Base-by-base conservation (phyloP, 208 protist genomes). In the Strigomonas galati region DNA sequence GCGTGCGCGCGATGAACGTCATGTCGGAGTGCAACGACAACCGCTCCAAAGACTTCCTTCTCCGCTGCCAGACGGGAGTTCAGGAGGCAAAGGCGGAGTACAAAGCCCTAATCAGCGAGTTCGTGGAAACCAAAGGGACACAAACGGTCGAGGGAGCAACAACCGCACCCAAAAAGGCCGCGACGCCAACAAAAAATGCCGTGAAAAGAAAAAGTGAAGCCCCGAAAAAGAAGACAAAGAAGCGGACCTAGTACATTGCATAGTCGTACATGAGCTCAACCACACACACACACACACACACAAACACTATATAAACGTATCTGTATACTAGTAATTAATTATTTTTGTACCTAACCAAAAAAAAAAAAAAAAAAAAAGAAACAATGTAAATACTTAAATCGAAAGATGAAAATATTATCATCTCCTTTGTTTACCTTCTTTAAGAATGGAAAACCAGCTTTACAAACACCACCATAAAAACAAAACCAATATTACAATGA, bases 1-100 rank as follows among this genome's bases (percentile, higher is more conserved):
- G 83, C 23, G 81, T 89, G 51, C 87, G 89, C 67, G 87, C 75
- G 35, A 84, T 84, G 63, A 88, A 80, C 51, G 81, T 95, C 28
- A 75, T 92, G 59, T 65, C 72, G 26, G 90, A 95, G 75, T 92
- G 87, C 69, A 79, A 68, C 69, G 44, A 75, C 35, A 52, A 62
- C 14, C 69, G 79, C 23, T 65, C 78, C 2, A 44, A 64, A n/a
- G 51, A 73, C 48, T 85, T 82, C 62, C 46, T 78, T 31, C 15
- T 69, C 58, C 80, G 77, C 73, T 89, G 83, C 66, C 28, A 74
- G 0, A 24, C 35, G 26, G 59, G 76, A 51, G 44, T 82, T 30
- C 68, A 80, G 15, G 61, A 71, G 30, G 70, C 71, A 35, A 62
- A 81, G 32, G 44, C 49, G 30, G 74, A 84, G 65, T 72, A 67